Conservation (phyloP, 129 eudicot species). For the Flaveria linearis region DNA sequence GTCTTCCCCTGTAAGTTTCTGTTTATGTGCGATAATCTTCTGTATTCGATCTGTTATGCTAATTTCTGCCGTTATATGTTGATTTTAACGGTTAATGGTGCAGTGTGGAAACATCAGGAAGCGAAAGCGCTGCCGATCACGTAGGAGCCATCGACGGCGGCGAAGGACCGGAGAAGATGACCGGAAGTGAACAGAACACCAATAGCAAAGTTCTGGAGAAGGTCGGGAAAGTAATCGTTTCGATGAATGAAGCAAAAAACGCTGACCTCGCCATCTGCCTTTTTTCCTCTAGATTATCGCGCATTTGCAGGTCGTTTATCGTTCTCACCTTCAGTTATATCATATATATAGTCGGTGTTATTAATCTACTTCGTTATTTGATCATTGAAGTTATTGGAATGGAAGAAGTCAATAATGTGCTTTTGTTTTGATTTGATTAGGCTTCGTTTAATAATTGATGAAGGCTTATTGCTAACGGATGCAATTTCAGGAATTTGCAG, state of each 20-base stretch:
- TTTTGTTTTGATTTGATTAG: not conserved
- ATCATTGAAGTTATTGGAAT: too few species aligned
- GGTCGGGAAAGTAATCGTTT: not conserved
- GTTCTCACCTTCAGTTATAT: not conserved
- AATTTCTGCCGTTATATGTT: too few species aligned
- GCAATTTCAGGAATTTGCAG: constrained; percentile 38
- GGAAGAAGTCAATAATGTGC: too few species aligned
- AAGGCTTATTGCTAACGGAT: constrained; percentile 8
- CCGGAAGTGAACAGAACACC: constrained; percentile 9
- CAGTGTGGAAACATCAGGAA: constrained; percentile 19
- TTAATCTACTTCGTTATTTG: too few species aligned
- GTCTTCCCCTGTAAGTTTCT: too few species aligned
- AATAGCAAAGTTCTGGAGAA: constrained; percentile 37
- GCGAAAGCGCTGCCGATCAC: constrained; percentile 1
- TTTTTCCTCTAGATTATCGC: constrained; percentile 57
- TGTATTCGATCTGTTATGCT: too few species aligned
- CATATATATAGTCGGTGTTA: not conserved
- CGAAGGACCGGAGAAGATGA: constrained; percentile 31
- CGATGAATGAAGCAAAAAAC: constrained; percentile 56
- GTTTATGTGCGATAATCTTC: too few species aligned
- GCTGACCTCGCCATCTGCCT: constrained; percentile 65
- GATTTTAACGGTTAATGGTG: too few species aligned
- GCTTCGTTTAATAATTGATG: not conserved
- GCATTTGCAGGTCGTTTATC: constrained; percentile 51
- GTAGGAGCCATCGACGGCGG: constrained; percentile 35